Conservation (phyloP, 495 filamentous ascomycete genomes). For the Podospora bellae-mahoneyi region DNA sequence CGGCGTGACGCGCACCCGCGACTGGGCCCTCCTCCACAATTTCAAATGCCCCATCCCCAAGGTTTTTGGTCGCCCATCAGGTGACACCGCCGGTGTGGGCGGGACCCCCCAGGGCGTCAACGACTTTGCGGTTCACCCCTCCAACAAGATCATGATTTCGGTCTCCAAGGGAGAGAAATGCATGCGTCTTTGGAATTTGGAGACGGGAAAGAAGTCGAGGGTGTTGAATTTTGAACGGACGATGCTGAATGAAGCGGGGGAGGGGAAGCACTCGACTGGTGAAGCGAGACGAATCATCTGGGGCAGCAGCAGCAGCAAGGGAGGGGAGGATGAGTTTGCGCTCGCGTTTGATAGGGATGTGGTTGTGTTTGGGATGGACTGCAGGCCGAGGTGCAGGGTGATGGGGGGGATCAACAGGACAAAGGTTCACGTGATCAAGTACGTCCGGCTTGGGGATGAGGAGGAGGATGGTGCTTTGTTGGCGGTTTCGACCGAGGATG, state of each 20-base stretch:
- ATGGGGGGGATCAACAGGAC: constrained; percentile 58
- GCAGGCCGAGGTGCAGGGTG: constrained; percentile 68
- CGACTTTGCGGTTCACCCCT: constrained; percentile 92
- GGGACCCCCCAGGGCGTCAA: constrained; percentile 87
- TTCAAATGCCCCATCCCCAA: constrained; percentile 90
- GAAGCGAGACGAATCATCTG: constrained; percentile 84
- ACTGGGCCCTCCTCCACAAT: constrained; percentile 85
- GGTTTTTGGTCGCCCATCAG: constrained; percentile 74
- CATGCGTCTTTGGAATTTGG: constrained; percentile 94
- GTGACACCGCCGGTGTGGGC: constrained; percentile 83
- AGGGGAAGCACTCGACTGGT: constrained; percentile 70
- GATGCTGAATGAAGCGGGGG: constrained; percentile 65
- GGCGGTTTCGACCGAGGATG: constrained; percentile 88
- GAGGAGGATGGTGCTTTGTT: constrained; percentile 53
- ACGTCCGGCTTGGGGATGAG: constrained; percentile 48
- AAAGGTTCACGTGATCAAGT: constrained; percentile 79
- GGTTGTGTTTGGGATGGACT: constrained; percentile 83
- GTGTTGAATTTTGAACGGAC: constrained; percentile 77
- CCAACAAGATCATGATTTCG: constrained; percentile 91
- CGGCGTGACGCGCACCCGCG: constrained; percentile 76
- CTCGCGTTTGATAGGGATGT: constrained; percentile 86
- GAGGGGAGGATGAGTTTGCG: constrained; percentile 71
- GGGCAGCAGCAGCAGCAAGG: constrained; percentile 57
- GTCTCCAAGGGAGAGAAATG: constrained; percentile 83
- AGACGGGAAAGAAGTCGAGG: constrained; percentile 92